These are phyloP conservation scores for Boechera stricta DNA, from an alignment of 345 rosid species.

Conservation along the genomic window DNA sequence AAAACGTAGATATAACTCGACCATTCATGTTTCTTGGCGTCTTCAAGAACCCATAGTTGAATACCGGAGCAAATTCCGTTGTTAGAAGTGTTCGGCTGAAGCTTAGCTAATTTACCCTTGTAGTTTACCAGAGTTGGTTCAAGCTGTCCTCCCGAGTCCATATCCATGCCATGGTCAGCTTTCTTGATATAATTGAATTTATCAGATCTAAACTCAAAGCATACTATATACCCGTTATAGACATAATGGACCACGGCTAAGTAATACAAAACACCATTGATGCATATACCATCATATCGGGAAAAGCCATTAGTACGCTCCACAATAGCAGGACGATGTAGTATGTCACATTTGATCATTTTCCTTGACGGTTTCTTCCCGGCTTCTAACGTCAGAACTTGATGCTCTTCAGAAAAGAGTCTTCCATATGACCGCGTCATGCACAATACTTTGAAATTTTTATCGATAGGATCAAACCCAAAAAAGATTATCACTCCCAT, in stretches of 20 bases:
- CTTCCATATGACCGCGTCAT: background rate
- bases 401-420: background rate
- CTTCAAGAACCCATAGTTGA: conserved; percentile 22
- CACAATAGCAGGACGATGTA: background rate
- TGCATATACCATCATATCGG: conserved; percentile 22
- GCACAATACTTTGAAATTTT: conserved; percentile 13
- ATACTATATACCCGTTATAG: background rate
- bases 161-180: background rate
- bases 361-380: background rate
- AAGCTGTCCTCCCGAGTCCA: too few species aligned
- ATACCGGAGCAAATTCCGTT: background rate
- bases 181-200: background rate
- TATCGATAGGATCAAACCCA: conserved; percentile 12
- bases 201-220: conserved; percentile 15
- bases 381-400: conserved; percentile 17
- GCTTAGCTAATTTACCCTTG: conserved; percentile 30
- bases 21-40: conserved; percentile 11
- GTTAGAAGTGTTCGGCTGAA: background rate
- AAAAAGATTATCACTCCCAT: background rate
- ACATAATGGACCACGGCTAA: background rate
- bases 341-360: conserved; percentile 7
- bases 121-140: background rate
- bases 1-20: background rate
- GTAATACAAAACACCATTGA: conserved; percentile 32
- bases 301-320: background rate